Conservation (phyloP, 2,329 filamentous ascomycete species). For the Colletotrichum incanum region DNA sequence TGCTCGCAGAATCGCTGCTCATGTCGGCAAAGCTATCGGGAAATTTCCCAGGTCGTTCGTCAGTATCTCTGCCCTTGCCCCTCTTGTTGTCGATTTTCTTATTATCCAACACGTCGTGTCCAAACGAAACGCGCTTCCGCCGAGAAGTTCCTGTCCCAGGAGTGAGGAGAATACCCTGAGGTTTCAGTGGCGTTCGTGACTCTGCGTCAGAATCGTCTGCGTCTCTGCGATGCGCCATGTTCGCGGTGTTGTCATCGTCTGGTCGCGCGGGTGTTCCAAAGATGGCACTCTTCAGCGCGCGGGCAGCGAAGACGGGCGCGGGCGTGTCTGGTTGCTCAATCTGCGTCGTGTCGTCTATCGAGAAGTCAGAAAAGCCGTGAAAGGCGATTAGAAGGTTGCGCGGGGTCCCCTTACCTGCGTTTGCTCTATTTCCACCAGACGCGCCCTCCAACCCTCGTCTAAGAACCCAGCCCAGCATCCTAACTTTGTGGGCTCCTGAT, state of each 20-base stretch:
- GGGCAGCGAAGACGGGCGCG: conserved; percentile 76
- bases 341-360: conserved; percentile 59
- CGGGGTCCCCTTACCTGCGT: conserved; percentile 44
- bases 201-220: conserved; percentile 47
- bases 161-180: conserved; percentile 73
- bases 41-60: conserved; percentile 51
- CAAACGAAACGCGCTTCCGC: conserved; percentile 78
- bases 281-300: conserved; percentile 75
- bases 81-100: conserved; percentile 52
- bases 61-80: conserved; percentile 49
- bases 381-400: neutral
- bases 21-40: conserved; percentile 48
- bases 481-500: conserved; percentile 24
- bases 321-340: conserved; percentile 75
- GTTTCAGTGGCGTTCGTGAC: conserved; percentile 64
- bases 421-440: conserved; percentile 51
- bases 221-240: conserved; percentile 29
- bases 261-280: conserved; percentile 71
- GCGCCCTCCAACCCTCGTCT: conserved; percentile 61
- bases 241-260: conserved; percentile 49
- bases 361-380: conserved; percentile 1
- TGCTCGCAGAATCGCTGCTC: conserved; percentile 46
- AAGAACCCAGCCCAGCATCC: conserved; percentile 75
- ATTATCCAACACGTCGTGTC: conserved; percentile 65
- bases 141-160: conserved; percentile 74